phyloP scores from a whole-genome alignment of 192 early-diverging fungal species.

The Entomortierella lignicola region DNA sequence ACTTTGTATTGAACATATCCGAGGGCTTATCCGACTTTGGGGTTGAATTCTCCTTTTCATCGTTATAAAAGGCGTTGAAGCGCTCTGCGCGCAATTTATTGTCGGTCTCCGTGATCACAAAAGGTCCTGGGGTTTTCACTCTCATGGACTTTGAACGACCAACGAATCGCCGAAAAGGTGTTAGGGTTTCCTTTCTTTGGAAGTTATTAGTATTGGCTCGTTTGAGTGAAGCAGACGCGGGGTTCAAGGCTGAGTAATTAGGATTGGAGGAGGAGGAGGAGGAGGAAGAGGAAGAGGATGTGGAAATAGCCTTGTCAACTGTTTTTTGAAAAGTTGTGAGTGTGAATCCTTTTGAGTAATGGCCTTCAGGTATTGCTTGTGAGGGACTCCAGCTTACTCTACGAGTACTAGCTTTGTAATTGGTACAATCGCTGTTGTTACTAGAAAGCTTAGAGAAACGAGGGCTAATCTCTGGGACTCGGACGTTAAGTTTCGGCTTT shows the following conservation, averaged over 20 bases:
- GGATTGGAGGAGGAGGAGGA: not conserved
- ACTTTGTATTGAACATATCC: not conserved
- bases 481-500: constrained; percentile 22
- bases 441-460: not conserved
- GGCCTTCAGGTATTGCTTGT: constrained; percentile 37
- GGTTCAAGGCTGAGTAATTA: not conserved
- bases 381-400: constrained; percentile 46
- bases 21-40: constrained; percentile 5
- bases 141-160: constrained; percentile 48
- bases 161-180: constrained; percentile 41
- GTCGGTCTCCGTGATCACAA: constrained; percentile 11
- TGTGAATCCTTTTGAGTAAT: constrained; percentile 53
- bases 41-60: constrained; percentile 3
- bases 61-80: constrained; percentile 24
- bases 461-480: constrained; percentile 19
- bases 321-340: constrained; percentile 31
- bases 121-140: constrained; percentile 16
- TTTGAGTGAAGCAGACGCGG: constrained; percentile 6
- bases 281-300: constrained; percentile 4
- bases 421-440: not conserved
- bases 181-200: constrained; percentile 11
- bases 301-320: not conserved
- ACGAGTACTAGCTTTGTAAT: constrained; percentile 5
- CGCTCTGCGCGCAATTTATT: constrained; percentile 19
- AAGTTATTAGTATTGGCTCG: constrained; percentile 34